phyloP scores from a whole-genome alignment of 805 yeast species.

The Saccharomyces kudriavzevii region DNA sequence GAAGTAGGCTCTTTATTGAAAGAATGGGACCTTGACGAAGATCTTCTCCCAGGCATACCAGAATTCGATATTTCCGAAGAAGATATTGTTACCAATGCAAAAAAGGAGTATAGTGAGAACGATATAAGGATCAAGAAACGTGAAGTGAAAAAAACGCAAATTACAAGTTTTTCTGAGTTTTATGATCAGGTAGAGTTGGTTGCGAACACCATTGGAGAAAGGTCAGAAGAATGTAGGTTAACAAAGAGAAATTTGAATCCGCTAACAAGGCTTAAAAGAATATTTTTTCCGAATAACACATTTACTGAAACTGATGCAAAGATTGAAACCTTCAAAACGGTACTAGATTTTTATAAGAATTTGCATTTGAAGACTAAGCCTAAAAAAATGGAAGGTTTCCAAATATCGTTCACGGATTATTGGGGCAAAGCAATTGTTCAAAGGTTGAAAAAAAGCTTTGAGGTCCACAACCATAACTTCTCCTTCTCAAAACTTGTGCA shows the following conservation, averaged over 20 bases:
- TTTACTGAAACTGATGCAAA: slow-evolving; percentile 7
- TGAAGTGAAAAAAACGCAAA: background rate
- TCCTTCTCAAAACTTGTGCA: slow-evolving; percentile 29
- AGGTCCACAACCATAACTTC: slow-evolving; percentile 33
- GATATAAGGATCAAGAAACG: background rate
- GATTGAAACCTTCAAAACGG: slow-evolving; percentile 20
- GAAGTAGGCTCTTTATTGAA: slow-evolving; percentile 26
- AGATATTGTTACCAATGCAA: slow-evolving; percentile 12
- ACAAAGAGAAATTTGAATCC: slow-evolving; percentile 12
- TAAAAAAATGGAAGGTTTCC: slow-evolving; percentile 46
- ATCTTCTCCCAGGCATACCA: slow-evolving; percentile 51
- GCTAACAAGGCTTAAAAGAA: slow-evolving; percentile 9
- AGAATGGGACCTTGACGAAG: slow-evolving; percentile 38
- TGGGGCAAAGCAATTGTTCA: slow-evolving; percentile 58
- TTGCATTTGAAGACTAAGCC: slow-evolving; percentile 47
- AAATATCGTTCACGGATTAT: slow-evolving; percentile 55
- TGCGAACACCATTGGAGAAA: slow-evolving; percentile 5
- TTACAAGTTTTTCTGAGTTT: slow-evolving; percentile 14
- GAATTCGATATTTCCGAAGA: slow-evolving; percentile 36
- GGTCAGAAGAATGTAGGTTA: background rate
- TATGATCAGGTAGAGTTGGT: slow-evolving; percentile 14
- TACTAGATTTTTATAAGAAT: slow-evolving; percentile 41
- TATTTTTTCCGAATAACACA: slow-evolving; percentile 9
- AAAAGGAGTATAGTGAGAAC: background rate
- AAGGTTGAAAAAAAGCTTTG: slow-evolving; percentile 22